Evolutionary conservation across 441 rosid species (phyloP).

Genomic region (Manihot esculenta): DNA sequence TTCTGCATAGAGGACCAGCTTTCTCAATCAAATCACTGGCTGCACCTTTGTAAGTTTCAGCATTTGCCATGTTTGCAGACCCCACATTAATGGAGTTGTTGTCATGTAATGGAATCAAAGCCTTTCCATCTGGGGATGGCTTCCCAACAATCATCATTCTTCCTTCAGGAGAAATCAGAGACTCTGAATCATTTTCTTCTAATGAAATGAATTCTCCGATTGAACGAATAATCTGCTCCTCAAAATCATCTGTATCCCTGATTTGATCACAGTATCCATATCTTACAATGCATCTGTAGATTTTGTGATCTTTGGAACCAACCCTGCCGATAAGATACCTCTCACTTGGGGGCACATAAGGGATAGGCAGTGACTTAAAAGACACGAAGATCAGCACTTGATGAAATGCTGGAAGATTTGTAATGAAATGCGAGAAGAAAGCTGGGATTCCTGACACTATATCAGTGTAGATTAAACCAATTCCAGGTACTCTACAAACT

Average conservation of each 20-base stretch:
- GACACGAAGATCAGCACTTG: conserved; percentile 67
- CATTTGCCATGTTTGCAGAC: background rate
- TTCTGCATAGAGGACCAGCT: conserved; percentile 18
- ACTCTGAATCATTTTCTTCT: conserved; percentile 44
- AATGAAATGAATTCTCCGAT: conserved; percentile 57
- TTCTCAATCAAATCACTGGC: background rate
- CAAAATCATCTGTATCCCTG: conserved; percentile 52
- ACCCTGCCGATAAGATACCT: conserved; percentile 56
- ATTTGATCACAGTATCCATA: conserved; percentile 55
- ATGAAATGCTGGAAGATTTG: conserved; percentile 67
- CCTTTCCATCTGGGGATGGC: conserved; percentile 28
- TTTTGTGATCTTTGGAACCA: conserved; percentile 43
- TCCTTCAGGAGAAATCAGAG: conserved; percentile 33
- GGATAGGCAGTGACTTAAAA: conserved; percentile 56
- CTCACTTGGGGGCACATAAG: conserved; percentile 38
- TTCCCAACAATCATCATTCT: conserved; percentile 44
- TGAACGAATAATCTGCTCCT: conserved; percentile 49
- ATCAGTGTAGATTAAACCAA: conserved; percentile 57
- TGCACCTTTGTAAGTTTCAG: conserved; percentile 11
- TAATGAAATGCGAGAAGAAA: conserved; percentile 66
- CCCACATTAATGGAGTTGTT: background rate
- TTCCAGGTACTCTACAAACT: conserved; percentile 60
- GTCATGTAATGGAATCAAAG: conserved; percentile 31
- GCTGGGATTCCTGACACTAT: conserved; percentile 62
- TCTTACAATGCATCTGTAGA: conserved; percentile 60